Evolutionary conservation across 2,329 filamentous ascomycete genomes (phyloP).

Genomic region (Byssochlamys sp.): DNA sequence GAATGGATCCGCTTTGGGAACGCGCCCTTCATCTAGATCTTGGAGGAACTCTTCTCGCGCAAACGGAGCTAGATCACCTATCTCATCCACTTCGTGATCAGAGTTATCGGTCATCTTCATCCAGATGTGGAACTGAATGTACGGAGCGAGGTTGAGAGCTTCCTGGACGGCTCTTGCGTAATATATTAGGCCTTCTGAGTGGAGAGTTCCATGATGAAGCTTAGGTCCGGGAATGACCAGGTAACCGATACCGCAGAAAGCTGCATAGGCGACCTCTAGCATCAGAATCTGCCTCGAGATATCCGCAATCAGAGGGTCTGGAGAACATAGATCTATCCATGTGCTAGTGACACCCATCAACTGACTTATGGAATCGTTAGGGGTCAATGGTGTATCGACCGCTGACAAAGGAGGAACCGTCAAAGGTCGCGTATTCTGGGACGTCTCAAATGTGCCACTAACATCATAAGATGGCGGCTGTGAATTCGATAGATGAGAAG

Average conservation of each 20-base stretch:
- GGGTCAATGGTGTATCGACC: slow-evolving; percentile 55
- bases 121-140: slow-evolving; percentile 70
- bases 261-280: slow-evolving; percentile 85
- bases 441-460: slow-evolving; percentile 30
- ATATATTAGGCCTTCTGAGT: slow-evolving; percentile 50
- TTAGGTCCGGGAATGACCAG: slow-evolving; percentile 72
- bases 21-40: slow-evolving; percentile 20
- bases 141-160: slow-evolving; percentile 62
- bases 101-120: slow-evolving; percentile 73
- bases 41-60: slow-evolving; percentile 32
- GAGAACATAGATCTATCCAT: slow-evolving; percentile 83
- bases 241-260: slow-evolving; percentile 82
- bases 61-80: slow-evolving; percentile 36
- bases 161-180: slow-evolving; percentile 80
- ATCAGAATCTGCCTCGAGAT: slow-evolving; percentile 83
- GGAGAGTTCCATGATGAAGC: slow-evolving; percentile 46
- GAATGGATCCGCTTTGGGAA: slow-evolving; percentile 57
- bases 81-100: slow-evolving; percentile 40
- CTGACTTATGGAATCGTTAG: slow-evolving; percentile 70
- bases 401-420: slow-evolving; percentile 33
- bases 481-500: slow-evolving; percentile 40
- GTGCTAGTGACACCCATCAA: slow-evolving; percentile 72
- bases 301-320: slow-evolving; percentile 71
- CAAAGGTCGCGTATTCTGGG: slow-evolving; percentile 31
- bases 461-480: slow-evolving; percentile 26